Base-by-base conservation (phyloP, 495 filamentous ascomycete species). In the Penicillium dipodomyicola region DNA sequence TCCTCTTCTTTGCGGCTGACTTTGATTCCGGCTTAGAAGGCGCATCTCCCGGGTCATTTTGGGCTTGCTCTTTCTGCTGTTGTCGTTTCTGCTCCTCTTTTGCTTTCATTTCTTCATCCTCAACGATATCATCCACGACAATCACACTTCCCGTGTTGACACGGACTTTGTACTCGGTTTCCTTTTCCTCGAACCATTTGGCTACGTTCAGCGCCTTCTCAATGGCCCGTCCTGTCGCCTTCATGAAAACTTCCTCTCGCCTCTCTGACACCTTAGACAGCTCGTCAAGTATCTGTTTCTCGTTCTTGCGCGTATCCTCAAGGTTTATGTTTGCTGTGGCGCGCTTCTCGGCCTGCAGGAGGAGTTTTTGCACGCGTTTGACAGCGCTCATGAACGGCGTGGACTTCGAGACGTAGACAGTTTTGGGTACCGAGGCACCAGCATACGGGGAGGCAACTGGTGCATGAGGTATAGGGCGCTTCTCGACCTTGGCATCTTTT, bases 371-470 rank as follows among this genome's bases (percentile, higher is more conserved):
- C 25, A 91, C 84, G 58, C 92, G 90, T 71, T 90, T 90, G 15
- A 96, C 80, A 12, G 85, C 82, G n/a, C 86, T 83, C 71, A 95
- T 86, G 77, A 96, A 91, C 12, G 89, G 88, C 0, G 91, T 85
- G 3, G 71, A 73, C 45, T 83, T 69, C 10, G 87, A 86, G n/a
- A 97, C 76, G 74, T 96, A 96, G 77, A 98, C 78, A 59, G 84
- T 70, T 69, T 89, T 90, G 14, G 77, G 78, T 41, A 75, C 63
- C 42, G 64, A 60, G 56, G 77, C 59, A 58, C 73, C 77, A 54
- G 80, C 63, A 72, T 75, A 79, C 58, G 84, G 84, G 45, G 82
- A 77, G 62, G 84, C 73, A 49, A 87, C 82, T 47, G 81, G 75
- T 39, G 84, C 84, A 72, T 87, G 89, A 19, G 85, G 81, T 68